A percentile compares a stretch with the other conserved stretches of the same genome.
Evolutionary conservation across 1,284 basidiomycete genomes (phyloP).

Genomic region (Thelephora terrestris): DNA sequence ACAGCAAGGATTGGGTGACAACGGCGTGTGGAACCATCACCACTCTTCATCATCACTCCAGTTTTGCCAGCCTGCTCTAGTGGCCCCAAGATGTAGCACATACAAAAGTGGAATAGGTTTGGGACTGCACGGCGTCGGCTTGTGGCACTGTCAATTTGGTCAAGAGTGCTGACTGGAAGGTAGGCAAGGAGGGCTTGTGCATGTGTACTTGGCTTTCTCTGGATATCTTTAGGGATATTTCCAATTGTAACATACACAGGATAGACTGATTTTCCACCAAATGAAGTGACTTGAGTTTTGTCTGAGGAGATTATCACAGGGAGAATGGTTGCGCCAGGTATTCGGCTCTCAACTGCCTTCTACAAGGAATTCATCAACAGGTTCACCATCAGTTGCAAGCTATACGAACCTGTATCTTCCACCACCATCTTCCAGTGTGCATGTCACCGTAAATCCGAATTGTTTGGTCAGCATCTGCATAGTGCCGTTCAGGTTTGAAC

Average conservation of each 20-base stretch:
- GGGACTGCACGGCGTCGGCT: conserved; percentile 10
- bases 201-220: conserved; percentile 23
- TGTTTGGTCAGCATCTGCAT: conserved; percentile 13
- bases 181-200: conserved; percentile 30
- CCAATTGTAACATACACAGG: conserved; percentile 1
- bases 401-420: conserved; percentile 24
- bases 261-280: too few species aligned
- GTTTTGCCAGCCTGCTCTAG: conserved; percentile 8
- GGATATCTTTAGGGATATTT: conserved; percentile 25
- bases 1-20: too few species aligned
- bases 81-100: conserved; percentile 12
- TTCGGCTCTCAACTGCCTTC: neutral
- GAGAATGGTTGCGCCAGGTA: conserved; percentile 2
- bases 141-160: too few species aligned
- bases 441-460: conserved; percentile 23
- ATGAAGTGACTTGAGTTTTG: too few species aligned
- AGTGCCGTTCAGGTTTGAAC: conserved; percentile 25
- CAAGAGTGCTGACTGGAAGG: too few species aligned
- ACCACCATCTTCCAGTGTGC: conserved; percentile 30
- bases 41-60: conserved; percentile 14
- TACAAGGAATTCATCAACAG: neutral
- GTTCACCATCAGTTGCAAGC: too few species aligned
- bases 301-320: conserved; percentile 2
- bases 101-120: conserved; percentile 16
- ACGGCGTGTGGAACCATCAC: too few species aligned